These are phyloP conservation scores for Verticillium nubilum DNA, from an alignment of 2,329 filamentous ascomycete species.

Conservation along the genomic window DNA sequence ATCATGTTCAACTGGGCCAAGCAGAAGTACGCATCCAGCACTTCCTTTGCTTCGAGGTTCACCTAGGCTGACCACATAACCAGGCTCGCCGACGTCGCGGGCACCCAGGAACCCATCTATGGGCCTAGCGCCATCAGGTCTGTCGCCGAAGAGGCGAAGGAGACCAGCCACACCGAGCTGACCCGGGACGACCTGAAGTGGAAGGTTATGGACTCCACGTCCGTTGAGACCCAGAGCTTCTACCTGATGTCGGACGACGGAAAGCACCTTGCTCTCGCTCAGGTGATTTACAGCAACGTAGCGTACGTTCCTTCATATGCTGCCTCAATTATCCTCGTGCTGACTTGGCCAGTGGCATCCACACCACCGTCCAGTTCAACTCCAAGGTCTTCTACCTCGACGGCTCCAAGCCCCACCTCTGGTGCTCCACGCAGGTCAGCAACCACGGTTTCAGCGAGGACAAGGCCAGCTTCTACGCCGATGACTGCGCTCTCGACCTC, in stretches of 20 bases:
- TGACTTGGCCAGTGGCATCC: constrained; percentile 62
- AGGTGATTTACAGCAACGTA: constrained; percentile 98
- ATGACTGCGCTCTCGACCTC: constrained; percentile 78
- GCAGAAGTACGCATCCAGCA: constrained; percentile 61
- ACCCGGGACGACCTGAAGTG: constrained; percentile 77
- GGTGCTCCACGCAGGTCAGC: constrained; percentile 74
- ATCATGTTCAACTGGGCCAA: constrained; percentile 93
- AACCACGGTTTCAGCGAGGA: constrained; percentile 82
- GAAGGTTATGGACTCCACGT: constrained; percentile 74
- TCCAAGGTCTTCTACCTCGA: constrained; percentile 83
- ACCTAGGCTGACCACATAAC: constrained; percentile 11
- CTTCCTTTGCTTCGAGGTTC: constrained; percentile 16
- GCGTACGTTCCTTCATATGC: constrained; percentile 53
- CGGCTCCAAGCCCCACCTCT: constrained; percentile 67
- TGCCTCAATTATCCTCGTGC: neutral
- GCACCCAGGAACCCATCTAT: constrained; percentile 95
- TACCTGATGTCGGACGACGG: constrained; percentile 81
- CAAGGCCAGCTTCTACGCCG: constrained; percentile 77
- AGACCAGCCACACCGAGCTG: constrained; percentile 74
- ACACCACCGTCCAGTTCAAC: constrained; percentile 90
- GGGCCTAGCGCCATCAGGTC: constrained; percentile 82
- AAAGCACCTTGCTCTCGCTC: constrained; percentile 63
- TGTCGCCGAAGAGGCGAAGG: constrained; percentile 74
- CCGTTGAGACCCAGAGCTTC: constrained; percentile 92
- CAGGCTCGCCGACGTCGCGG: constrained; percentile 74